Conservation (phyloP, 1,284 basidiomycete species). For the Trametes pubescens region DNA sequence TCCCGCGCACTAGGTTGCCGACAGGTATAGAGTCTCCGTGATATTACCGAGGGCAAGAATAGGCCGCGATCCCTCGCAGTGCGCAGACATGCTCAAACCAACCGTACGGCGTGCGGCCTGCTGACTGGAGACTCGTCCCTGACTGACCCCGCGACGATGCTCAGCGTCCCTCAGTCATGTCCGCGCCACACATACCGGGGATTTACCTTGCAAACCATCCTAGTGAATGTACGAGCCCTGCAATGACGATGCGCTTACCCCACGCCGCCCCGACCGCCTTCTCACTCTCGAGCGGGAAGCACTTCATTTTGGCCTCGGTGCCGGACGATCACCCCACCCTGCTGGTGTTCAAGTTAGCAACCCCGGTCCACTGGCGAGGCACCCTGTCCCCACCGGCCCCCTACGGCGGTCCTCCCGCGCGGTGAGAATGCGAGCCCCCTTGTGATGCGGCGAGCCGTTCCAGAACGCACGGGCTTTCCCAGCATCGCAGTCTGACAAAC, state of each 20-base stretch:
- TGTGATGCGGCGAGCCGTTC: conserved; percentile 27
- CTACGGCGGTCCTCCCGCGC: conserved; percentile 12
- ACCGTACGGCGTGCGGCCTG: not conserved
- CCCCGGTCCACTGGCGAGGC: not conserved
- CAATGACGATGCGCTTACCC: not conserved
- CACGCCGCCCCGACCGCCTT: conserved; percentile 4
- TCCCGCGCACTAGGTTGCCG: not conserved
- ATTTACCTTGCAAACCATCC: conserved; percentile 16
- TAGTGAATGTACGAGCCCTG: not conserved
- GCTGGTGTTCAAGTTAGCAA: no score
- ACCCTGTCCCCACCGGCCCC: conserved; percentile 6
- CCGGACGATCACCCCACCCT: conserved; percentile 19
- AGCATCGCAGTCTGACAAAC: conserved; percentile 22
- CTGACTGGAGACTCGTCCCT: not conserved
- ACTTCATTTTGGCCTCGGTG: conserved; percentile 24
- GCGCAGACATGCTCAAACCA: conserved; percentile 4
- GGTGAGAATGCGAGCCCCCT: conserved; percentile 26
- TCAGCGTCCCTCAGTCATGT: not conserved
- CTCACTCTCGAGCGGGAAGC: conserved; percentile 19
- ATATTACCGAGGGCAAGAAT: conserved; percentile 19
- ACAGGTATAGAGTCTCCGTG: conserved; percentile 5
- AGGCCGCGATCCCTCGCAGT: conserved; percentile 12
- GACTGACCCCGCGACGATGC: not conserved
- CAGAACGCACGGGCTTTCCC: conserved; percentile 28
- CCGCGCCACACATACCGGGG: conserved; percentile 4